Evolutionary conservation across 2,329 filamentous ascomycete genomes (phyloP).

Genomic region (Trichoderma oligosporum): DNA sequence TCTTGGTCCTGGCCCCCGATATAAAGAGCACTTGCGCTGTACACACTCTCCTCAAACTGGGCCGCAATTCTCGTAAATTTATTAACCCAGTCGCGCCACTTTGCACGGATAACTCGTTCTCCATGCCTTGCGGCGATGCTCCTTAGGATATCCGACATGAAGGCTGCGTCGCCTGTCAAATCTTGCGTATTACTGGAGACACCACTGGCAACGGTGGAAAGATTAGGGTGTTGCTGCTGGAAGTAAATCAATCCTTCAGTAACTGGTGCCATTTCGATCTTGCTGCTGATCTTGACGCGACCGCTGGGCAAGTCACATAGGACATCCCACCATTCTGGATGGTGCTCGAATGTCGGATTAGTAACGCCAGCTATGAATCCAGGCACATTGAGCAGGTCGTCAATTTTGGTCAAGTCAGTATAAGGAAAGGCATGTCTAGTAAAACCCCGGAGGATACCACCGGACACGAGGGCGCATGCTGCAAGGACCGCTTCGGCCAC

Average conservation of each 20-base stretch:
- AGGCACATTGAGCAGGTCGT: constrained; percentile 90
- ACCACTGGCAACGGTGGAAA: constrained; percentile 48
- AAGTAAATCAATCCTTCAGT: constrained; percentile 88
- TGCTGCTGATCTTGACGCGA: constrained; percentile 88
- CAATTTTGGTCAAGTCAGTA: constrained; percentile 95
- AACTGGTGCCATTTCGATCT: constrained; percentile 72
- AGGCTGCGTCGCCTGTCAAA: constrained; percentile 78
- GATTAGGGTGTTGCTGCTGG: constrained; percentile 68
- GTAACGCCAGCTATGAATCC: constrained; percentile 98
- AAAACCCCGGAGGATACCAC: constrained; percentile 88
- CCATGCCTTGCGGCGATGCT: constrained; percentile 84
- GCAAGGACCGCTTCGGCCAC: constrained; percentile 97
- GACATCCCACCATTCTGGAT: constrained; percentile 97
- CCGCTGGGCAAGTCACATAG: constrained; percentile 90
- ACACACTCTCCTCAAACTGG: constrained; percentile 92
- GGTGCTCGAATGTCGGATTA: constrained; percentile 91
- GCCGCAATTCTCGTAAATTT: constrained; percentile 91
- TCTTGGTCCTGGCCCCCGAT: constrained; percentile 74
- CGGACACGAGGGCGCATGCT: constrained; percentile 90
- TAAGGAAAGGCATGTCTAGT: constrained; percentile 96
- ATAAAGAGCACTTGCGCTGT: constrained; percentile 84
- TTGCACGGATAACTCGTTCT: constrained; percentile 83
- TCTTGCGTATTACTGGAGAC: constrained; percentile 51
- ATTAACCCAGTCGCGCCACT: constrained; percentile 91
- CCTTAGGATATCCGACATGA: constrained; percentile 80